Conservation (phyloP, 441 rosid species). For the Adansonia rubrostipa region DNA sequence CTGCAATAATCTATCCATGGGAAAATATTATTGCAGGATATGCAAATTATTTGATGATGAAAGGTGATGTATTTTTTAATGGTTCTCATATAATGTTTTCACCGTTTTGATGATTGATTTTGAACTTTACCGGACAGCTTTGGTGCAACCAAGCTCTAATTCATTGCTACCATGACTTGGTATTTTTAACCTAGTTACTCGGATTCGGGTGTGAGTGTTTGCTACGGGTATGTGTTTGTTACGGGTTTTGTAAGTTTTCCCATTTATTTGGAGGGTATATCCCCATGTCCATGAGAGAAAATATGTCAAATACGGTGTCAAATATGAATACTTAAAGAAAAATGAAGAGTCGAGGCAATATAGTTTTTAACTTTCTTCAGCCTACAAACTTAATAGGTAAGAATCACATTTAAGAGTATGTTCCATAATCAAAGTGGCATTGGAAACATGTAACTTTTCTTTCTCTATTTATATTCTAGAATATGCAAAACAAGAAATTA, state of each 20-base stretch:
- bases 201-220: too few species aligned
- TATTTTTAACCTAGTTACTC: background rate
- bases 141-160: background rate
- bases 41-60: conserved; percentile 75
- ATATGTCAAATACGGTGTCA: too few species aligned
- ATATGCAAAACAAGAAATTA: background rate
- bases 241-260: too few species aligned
- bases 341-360: too few species aligned
- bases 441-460: background rate
- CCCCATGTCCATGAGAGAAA: too few species aligned
- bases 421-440: background rate
- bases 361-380: background rate
- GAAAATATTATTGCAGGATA: conserved; percentile 73
- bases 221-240: too few species aligned
- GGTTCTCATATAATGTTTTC: conserved; percentile 10
- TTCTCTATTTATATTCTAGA: background rate
- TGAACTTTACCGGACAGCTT: background rate
- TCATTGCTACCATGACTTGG: background rate
- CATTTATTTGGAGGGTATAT: too few species aligned
- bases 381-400: conserved; percentile 15
- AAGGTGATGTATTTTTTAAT: conserved; percentile 48
- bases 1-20: conserved; percentile 69
- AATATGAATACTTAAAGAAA: too few species aligned
- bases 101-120: conserved; percentile 17
- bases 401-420: conserved; percentile 7